Base-by-base conservation (phyloP, 2,329 filamentous ascomycete species). In the Penicillium sumatraense region DNA sequence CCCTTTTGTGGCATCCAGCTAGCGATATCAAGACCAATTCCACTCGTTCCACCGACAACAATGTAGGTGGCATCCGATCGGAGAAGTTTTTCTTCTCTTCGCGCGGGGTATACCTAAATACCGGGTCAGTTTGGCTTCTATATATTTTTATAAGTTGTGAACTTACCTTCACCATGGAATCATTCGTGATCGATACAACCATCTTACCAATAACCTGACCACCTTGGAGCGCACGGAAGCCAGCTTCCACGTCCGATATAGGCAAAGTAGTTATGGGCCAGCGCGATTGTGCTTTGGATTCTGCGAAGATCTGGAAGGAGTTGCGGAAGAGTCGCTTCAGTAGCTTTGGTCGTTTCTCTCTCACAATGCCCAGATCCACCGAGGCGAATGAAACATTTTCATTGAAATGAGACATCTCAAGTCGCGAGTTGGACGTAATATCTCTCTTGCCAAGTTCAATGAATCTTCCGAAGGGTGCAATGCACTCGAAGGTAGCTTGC, bases 41-140 rank as follows among this genome's bases (percentile, higher is more conserved):
- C 85, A 9, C 83, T 83, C 0, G 85, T 75, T 1, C 83, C 83
- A n/a, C 85, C 85, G 2, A 78, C 76, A 2, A 87, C 69, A 5
- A 87, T 58, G 55, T 87, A 87, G 0, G 83, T 82, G 1, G 71
- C 75, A 11, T 66, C 58, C 6, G 59, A 16, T 5, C 44, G 51
- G 3, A 65, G 58, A 3, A 65, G 57, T 6, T 54, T 54, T 16
- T 63, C 61, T 16, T 61, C 60, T 20, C 53, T 60, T 23, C 61
- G 49, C 7, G 63, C 58, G 1, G 63, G 63, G 27, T 65, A 55
- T 14, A 65, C 63, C 63, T 65, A 5, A 0, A 18, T 10, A 1
- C 3, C 5, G 8, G 13, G 11, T 63, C 44, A 63, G 58, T 24
- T 13, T 6, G 16, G 33, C 0, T 7, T 8, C 9, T 3, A 6